These are phyloP conservation scores for Paxillus involutus DNA, from an alignment of 768 basidiomycete species.

Conservation along the genomic window DNA sequence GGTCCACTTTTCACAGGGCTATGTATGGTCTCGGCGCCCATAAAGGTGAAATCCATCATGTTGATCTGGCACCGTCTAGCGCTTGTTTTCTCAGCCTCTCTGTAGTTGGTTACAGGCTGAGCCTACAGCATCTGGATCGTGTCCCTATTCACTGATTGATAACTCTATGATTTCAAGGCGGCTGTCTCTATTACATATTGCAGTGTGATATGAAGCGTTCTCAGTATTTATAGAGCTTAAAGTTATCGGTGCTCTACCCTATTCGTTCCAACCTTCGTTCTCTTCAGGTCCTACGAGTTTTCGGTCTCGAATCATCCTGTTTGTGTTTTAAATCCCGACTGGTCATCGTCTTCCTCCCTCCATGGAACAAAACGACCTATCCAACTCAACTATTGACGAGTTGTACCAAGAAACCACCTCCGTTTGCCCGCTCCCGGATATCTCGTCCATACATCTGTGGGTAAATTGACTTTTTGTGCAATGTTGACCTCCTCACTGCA, in stretches of 20 bases:
- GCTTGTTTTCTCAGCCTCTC: background rate
- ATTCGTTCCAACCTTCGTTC: background rate
- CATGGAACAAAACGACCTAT: background rate
- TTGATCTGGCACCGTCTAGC: background rate
- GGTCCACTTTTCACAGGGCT: background rate
- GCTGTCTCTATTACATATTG: background rate
- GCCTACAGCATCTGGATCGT: background rate
- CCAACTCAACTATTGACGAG: background rate
- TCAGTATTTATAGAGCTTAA: background rate
- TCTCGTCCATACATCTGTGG: background rate
- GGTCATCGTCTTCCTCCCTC: background rate
- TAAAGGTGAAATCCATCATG: background rate
- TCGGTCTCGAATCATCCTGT: background rate
- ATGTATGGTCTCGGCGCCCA: background rate
- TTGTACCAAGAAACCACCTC: background rate
- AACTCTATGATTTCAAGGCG: background rate
- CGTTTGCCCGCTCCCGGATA: background rate
- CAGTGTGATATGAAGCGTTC: background rate
- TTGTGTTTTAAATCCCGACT: background rate
- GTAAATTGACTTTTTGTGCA: background rate
- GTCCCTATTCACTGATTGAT: background rate
- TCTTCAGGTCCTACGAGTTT: background rate
- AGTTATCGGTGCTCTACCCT: too few relatives aligned
- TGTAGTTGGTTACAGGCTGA: background rate
- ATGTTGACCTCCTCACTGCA: background rate